A percentile compares a stretch with the other conserved stretches of the same genome.
Evolutionary conservation across 1,284 basidiomycete species (phyloP).

Genomic region (Cryptococcus hybrid): DNA sequence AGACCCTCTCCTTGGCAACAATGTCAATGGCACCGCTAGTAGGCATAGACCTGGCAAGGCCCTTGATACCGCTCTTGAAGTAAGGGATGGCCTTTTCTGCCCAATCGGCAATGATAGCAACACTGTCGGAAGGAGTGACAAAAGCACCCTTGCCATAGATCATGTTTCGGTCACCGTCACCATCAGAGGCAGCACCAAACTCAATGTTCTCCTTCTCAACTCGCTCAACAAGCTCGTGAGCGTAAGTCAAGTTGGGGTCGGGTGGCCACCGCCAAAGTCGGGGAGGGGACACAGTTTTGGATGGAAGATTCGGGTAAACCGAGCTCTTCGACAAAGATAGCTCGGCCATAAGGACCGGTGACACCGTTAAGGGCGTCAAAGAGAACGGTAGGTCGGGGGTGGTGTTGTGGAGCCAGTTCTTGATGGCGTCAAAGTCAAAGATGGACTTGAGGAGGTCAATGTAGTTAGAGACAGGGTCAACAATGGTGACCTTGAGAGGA

Average conservation of each 20-base stretch:
- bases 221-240: conserved; percentile 86
- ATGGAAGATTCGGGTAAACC: conserved; percentile 76
- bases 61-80: conserved; percentile 91
- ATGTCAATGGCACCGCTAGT: conserved; percentile 96
- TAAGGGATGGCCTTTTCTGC: conserved; percentile 89
- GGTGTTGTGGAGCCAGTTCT: conserved; percentile 71
- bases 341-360: conserved; percentile 92
- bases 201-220: conserved; percentile 84
- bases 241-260: conserved; percentile 98
- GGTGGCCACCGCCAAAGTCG: conserved; percentile 96
- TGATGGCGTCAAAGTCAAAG: conserved; percentile 94
- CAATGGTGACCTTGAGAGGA: conserved; percentile 80
- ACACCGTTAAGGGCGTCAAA: conserved; percentile 98
- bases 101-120: conserved; percentile 99
- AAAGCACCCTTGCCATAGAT: conserved; percentile 98
- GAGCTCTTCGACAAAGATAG: conserved; percentile 81
- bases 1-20: conserved; percentile 93
- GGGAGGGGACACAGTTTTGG: conserved; percentile 87
- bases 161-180: conserved; percentile 99
- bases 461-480: conserved; percentile 94
- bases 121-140: conserved; percentile 95
- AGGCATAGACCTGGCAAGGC: conserved; percentile 94
- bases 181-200: conserved; percentile 96
- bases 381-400: conserved; percentile 72
- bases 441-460: conserved; percentile 77